Evolutionary conservation across 1,284 basidiomycete genomes (phyloP).

Genomic region (Sporisorium sorghi): DNA sequence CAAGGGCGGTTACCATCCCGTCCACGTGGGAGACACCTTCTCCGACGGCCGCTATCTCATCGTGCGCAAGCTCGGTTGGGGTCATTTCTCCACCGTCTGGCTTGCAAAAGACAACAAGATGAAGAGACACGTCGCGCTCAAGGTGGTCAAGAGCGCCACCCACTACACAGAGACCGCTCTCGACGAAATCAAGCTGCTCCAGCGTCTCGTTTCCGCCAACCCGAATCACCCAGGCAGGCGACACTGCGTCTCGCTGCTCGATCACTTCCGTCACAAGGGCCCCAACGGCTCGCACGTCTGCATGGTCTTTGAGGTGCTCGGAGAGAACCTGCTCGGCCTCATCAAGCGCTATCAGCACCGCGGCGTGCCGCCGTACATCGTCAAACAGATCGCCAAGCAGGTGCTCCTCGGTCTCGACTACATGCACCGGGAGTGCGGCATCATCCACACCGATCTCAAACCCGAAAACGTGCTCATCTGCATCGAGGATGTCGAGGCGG

Average conservation of each 20-base stretch:
- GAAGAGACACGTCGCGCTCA: conserved; percentile 95
- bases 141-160: conserved; percentile 96
- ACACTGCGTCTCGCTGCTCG: conserved; percentile 89
- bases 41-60: conserved; percentile 88
- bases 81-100: conserved; percentile 80
- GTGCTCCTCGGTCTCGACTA: conserved; percentile 94
- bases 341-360: conserved; percentile 96
- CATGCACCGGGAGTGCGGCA: conserved; percentile 94
- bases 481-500: conserved; percentile 95
- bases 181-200: conserved; percentile 97
- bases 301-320: conserved; percentile 99
- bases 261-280: conserved; percentile 95
- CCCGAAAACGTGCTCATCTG: conserved; percentile 97
- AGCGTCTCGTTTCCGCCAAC: conserved; percentile 89
- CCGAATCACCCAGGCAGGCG: conserved; percentile 71
- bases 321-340: conserved; percentile 95
- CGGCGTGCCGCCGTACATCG: conserved; percentile 91
- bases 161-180: conserved; percentile 97
- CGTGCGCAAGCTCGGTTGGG: conserved; percentile 97
- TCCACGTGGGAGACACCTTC: conserved; percentile 93
- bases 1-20: conserved; percentile 84
- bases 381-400: conserved; percentile 97
- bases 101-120: conserved; percentile 75
- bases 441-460: conserved; percentile 87
- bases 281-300: conserved; percentile 97